These are phyloP conservation scores for Saturnispora diversa DNA, from an alignment of 805 yeast species.

Conservation along the genomic window DNA sequence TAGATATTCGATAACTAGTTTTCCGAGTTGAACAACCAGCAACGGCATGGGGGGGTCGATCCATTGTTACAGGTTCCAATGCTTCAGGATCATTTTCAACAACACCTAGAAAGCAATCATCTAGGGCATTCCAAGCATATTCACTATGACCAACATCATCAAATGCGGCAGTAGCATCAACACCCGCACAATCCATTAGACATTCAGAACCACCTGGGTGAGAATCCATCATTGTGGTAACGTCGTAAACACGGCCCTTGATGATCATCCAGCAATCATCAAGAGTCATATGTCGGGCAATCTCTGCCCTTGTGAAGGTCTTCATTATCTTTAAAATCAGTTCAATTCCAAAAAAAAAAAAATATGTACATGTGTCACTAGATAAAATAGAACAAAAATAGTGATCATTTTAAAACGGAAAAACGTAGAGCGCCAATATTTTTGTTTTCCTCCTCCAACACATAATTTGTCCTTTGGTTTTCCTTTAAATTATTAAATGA, in stretches of 20 bases:
- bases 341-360: not conserved
- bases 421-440: too few relatives aligned
- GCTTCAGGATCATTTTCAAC: conserved; percentile 29
- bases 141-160: conserved; percentile 73
- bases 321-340: too few relatives aligned
- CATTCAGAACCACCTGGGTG: conserved; percentile 90
- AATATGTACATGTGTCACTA: not conserved
- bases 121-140: conserved; percentile 77
- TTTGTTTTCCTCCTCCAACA: too few relatives aligned
- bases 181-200: conserved; percentile 69
- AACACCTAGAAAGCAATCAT: conserved; percentile 70
- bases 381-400: not conserved
- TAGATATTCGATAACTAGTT: not conserved
- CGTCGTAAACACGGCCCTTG: conserved; percentile 60
- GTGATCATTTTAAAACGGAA: not conserved
- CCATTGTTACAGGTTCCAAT: conserved; percentile 4
- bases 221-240: conserved; percentile 43
- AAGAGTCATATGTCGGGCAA: conserved; percentile 37
- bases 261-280: conserved; percentile 68
- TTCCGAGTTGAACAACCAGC: conserved; percentile 4
- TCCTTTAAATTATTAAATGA: not conserved
- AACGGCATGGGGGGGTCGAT: conserved; percentile 8
- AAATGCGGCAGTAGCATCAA: conserved; percentile 63
- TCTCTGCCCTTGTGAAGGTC: conserved; percentile 27
- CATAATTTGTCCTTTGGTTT: not conserved